phyloP scores from a whole-genome alignment of 352 stramenopile species.

The Globisporangium splendens region DNA sequence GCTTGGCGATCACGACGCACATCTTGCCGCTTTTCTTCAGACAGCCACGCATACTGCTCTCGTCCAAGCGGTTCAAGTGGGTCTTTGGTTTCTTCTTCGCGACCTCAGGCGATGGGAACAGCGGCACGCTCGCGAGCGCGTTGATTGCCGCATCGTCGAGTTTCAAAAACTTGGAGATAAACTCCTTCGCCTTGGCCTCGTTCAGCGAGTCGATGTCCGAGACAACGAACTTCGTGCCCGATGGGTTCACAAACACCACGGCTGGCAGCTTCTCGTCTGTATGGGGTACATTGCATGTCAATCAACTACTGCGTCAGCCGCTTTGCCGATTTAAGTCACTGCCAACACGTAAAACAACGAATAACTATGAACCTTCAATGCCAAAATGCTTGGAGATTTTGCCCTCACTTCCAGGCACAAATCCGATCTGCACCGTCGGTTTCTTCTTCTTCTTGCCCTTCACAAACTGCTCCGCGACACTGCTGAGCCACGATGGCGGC shows the following conservation, averaged over 20 bases:
- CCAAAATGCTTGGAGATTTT: slow-evolving; percentile 72
- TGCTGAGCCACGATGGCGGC: slow-evolving; percentile 50
- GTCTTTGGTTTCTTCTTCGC: slow-evolving; percentile 69
- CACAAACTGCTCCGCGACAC: slow-evolving; percentile 55
- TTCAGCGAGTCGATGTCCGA: slow-evolving; percentile 27
- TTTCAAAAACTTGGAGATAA: slow-evolving; percentile 44
- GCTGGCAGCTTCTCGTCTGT: slow-evolving; percentile 44
- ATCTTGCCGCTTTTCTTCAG: slow-evolving; percentile 56
- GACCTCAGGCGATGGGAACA: slow-evolving; percentile 66
- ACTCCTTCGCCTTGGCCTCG: slow-evolving; percentile 50
- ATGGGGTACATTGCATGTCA: not conserved
- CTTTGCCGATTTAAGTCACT: no score
- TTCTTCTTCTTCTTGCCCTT: slow-evolving; percentile 60
- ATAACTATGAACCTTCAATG: slow-evolving; percentile 24
- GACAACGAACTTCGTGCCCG: slow-evolving; percentile 42
- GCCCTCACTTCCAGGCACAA: slow-evolving; percentile 55
- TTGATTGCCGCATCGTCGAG: slow-evolving; percentile 27
- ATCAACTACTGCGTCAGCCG: not conserved
- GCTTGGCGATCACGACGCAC: slow-evolving; percentile 61
- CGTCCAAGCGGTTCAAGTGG: slow-evolving; percentile 36
- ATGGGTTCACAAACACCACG: slow-evolving; percentile 55
- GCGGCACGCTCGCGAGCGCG: slow-evolving; percentile 29
- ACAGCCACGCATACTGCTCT: slow-evolving; percentile 35
- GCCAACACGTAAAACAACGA: not conserved
- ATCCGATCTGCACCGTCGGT: slow-evolving; percentile 45